Evolutionary conservation across 345 rosid genomes (phyloP).

Genomic region (Bretschneidera sinensis): DNA sequence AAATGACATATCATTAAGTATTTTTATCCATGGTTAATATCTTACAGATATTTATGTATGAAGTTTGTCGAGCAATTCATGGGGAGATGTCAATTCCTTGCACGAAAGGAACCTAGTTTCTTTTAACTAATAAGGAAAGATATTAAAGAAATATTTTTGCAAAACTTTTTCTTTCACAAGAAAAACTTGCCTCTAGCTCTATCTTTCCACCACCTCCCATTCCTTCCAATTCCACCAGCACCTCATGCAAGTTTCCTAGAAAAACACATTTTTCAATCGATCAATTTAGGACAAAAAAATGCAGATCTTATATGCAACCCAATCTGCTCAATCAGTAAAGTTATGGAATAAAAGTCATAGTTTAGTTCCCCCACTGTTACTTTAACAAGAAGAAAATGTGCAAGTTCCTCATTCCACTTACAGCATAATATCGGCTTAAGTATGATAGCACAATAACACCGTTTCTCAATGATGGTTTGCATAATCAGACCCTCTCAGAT

Average conservation of each 20-base stretch:
- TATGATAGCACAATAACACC: too few relatives aligned
- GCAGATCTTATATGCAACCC: too few relatives aligned
- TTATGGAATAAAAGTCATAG: not conserved
- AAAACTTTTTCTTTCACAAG: not conserved
- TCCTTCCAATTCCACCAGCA: conserved; percentile 81
- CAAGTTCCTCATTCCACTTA: too few relatives aligned
- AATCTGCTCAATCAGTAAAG: not conserved
- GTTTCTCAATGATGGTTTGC: too few relatives aligned
- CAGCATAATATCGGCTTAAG: too few relatives aligned
- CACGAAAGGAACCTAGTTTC: too few relatives aligned
- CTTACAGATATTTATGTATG: too few relatives aligned
- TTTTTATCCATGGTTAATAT: too few relatives aligned
- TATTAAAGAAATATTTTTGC: not conserved
- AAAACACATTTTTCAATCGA: conserved; percentile 7
- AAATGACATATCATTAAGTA: too few relatives aligned
- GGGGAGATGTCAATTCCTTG: not conserved
- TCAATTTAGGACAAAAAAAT: not conserved
- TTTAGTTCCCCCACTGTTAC: not conserved
- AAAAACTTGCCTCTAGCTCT: conserved; percentile 64
- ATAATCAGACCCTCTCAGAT: too few relatives aligned
- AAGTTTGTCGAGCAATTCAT: not conserved
- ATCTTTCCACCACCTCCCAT: conserved; percentile 96
- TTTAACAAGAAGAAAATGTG: not conserved
- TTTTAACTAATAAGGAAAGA: not conserved
- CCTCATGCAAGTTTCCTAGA: conserved; percentile 62